A percentile compares a stretch with the other conserved stretches of the same genome.
Conservation (phyloP, 75 land plant species). For the Sequoia sempervirens region DNA sequence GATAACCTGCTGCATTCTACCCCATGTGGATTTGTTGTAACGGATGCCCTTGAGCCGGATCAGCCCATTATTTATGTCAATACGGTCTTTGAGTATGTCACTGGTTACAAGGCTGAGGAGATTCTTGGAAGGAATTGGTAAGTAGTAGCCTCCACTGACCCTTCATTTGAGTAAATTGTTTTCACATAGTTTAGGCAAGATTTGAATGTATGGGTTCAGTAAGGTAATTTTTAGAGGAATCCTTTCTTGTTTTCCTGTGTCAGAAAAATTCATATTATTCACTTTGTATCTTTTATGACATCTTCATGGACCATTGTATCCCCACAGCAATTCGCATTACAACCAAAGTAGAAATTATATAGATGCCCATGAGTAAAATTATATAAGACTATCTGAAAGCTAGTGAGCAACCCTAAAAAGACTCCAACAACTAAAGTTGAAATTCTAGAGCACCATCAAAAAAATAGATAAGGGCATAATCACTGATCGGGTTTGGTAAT, state of each 20-base stretch:
- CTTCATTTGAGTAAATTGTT: background rate
- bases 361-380: too few species aligned
- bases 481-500: too few species aligned
- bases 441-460: too few species aligned
- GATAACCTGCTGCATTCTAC: constrained; percentile 11
- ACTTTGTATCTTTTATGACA: background rate
- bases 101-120: constrained; percentile 87
- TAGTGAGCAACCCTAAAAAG: too few species aligned
- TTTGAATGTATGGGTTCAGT: background rate
- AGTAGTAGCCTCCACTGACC: background rate
- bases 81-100: constrained; percentile 68
- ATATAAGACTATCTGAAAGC: too few species aligned
- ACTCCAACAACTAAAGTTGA: too few species aligned
- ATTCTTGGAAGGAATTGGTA: constrained; percentile 88
- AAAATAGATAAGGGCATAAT: too few species aligned
- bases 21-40: constrained; percentile 62
- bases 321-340: background rate
- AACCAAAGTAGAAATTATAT: background rate
- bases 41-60: constrained; percentile 75
- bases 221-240: background rate
- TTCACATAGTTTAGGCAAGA: background rate
- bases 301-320: background rate
- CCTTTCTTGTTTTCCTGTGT: background rate
- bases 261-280: background rate
- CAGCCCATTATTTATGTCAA: constrained; percentile 84